These are phyloP conservation scores for Phalaenopsis hybrid DNA, from an alignment of 116 monocot genomes.

Conservation along the genomic window DNA sequence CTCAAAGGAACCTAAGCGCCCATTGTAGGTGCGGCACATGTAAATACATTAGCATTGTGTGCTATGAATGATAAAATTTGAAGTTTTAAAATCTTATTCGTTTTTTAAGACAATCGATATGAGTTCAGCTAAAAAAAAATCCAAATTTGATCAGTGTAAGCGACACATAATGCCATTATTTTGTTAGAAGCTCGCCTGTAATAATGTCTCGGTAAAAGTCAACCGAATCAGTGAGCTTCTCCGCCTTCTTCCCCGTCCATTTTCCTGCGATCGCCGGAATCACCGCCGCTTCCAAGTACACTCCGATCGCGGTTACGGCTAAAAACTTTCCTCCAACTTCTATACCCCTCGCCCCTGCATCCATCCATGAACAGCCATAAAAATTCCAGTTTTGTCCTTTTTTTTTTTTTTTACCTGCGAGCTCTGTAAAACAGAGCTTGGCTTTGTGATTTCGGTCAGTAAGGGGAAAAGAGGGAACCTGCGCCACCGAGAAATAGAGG, in stretches of 20 bases:
- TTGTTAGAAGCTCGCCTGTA: neutral
- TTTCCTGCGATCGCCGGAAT: neutral
- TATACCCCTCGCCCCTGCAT: conserved; percentile 14
- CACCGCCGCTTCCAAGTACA: conserved; percentile 12
- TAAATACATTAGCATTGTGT: no score
- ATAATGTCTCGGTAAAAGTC: conserved; percentile 8
- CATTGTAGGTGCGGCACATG: no score
- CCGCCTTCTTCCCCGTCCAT: conserved; percentile 8
- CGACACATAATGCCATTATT: neutral
- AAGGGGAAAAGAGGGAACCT: neutral
- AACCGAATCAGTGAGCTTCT: neutral
- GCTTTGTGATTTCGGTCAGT: neutral
- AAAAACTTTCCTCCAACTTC: conserved; percentile 17
- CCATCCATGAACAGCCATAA: neutral
- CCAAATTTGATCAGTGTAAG: no score
- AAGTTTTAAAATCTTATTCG: no score
- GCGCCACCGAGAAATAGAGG: conserved; percentile 19
- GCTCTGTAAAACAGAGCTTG: no score
- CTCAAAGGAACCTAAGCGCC: conserved; percentile 41
- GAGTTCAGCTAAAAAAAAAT: no score
- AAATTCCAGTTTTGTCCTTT: neutral
- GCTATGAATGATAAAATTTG: no score
- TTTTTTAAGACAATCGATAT: no score
- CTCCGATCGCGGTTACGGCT: conserved; percentile 10
- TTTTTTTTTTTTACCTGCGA: no score